Percentiles rank a stretch among this genome's conserved stretches.
Conservation (phyloP, 1,139 yeast species). For the Geotrichum australiense region DNA sequence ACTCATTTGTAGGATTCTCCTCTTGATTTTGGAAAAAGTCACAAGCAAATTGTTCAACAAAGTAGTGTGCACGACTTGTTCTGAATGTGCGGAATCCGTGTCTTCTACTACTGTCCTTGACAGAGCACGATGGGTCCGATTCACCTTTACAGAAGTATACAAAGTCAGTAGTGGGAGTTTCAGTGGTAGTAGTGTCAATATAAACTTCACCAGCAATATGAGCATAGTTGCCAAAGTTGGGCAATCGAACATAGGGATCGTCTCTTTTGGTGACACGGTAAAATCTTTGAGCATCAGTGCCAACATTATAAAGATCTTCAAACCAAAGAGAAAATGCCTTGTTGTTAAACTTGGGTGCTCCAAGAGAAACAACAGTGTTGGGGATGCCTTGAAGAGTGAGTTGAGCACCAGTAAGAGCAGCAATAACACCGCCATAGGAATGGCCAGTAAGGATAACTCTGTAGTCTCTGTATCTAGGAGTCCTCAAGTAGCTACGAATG, state of each 20-base stretch:
- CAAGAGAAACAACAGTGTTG: constrained; percentile 52
- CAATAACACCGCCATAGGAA: constrained; percentile 68
- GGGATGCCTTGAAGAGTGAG: constrained; percentile 44
- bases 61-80: background rate
- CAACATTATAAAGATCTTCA: constrained; percentile 36
- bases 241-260: constrained; percentile 18
- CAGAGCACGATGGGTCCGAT: constrained; percentile 13
- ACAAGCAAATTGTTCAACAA: background rate
- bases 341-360: constrained; percentile 59
- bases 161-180: constrained; percentile 10
- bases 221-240: constrained; percentile 15
- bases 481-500: constrained; percentile 29
- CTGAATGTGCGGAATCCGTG: background rate
- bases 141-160: constrained; percentile 14
- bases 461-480: constrained; percentile 42
- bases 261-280: constrained; percentile 20
- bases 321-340: constrained; percentile 43
- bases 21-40: too few species aligned
- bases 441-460: constrained; percentile 57
- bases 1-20: too few species aligned
- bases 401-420: constrained; percentile 55
- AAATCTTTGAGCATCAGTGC: background rate
- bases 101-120: constrained; percentile 1
- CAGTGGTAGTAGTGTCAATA: constrained; percentile 10
- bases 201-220: constrained; percentile 20